A percentile compares a stretch with the other conserved stretches of the same genome.
Evolutionary conservation across 1,284 basidiomycete genomes (phyloP).

Genomic region (Meira miltonrushii): DNA sequence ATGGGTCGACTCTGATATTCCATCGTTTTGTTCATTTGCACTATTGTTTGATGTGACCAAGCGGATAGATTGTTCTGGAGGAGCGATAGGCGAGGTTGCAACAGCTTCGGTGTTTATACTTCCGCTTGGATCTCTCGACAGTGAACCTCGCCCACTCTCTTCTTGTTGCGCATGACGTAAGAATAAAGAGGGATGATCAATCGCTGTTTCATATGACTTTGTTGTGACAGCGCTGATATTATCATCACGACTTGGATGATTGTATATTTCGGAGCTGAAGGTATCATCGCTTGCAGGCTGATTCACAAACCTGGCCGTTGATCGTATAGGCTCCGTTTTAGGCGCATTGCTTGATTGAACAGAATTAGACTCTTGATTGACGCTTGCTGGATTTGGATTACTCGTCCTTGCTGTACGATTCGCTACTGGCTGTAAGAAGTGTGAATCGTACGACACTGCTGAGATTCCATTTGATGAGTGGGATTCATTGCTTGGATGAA

Average conservation of each 20-base stretch:
- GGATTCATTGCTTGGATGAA: not conserved
- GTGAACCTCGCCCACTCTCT: not conserved
- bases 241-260: not conserved
- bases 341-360: not conserved
- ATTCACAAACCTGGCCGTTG: not conserved
- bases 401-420: too few relatives aligned
- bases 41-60: conserved; percentile 22
- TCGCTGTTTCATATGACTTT: conserved; percentile 34
- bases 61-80: conserved; percentile 25
- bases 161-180: not conserved
- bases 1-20: conserved; percentile 6
- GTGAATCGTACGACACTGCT: not conserved
- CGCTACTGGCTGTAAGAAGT: not conserved
- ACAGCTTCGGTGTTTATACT: not conserved
- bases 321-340: not conserved
- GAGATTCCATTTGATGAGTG: too few relatives aligned
- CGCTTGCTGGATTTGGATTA: not conserved
- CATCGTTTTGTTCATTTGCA: conserved; percentile 1
- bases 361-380: not conserved
- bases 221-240: conserved; percentile 12
- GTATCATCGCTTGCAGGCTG: not conserved
- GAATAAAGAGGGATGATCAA: conserved; percentile 12
- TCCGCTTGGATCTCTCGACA: not conserved
- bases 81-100: not conserved
- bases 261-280: too few relatives aligned